Base-by-base conservation (phyloP, 2,329 filamentous ascomycete genomes). In the Arthrobotrys entomopaga region DNA sequence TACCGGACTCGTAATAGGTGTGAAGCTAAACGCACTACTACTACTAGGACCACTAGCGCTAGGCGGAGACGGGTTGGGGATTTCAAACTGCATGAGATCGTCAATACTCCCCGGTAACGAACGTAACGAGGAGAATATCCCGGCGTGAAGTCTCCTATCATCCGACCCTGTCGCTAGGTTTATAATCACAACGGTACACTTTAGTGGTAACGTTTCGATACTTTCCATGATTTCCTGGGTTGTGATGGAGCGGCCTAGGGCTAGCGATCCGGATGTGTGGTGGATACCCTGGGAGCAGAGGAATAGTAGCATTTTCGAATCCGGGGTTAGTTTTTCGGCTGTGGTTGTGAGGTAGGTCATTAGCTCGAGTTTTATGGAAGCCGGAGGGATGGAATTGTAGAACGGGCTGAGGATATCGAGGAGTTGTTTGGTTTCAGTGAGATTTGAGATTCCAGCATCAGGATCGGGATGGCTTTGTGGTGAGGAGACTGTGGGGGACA, bases 331-430 rank as follows among this genome's bases (percentile, higher is more conserved):
- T 15, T 13, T 38, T 24, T 49, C 29, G 0, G 61, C 38, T 0
- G 57, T 15, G 1, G n/a, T 24, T 15, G 40, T 53, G 15, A 73
- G n/a, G 15, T 58, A 59, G 7, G 49, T 52, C 7, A 56, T 52
- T 13, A 73, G 29, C 40, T 73, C 69, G 16, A 66, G 24, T 26
- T 66, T 73, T 0, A 61, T 15, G 13, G 54, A 56, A 20, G 58
- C 16, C 6, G 20, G 15, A 3, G 10, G 38, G 11, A 66, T 38
- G 10, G 8, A n/a, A 3, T 10, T 29, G 34, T 73, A 73, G 57
- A 57, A 73, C 7, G 69, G 61, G 11, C 50, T 24, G 11, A 73
- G 15, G 2, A 58, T 60, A 3, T 73, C 69, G 19, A 73, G 56
- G 2, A 73, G 65, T 13, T 73, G 46, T 13, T 63, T 54, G 3